Evolutionary conservation across 108 stramenopile genomes (phyloP), one percentile per base, ranked within the genome.

Genomic region (Fistulifera pelliculosa): DNA sequence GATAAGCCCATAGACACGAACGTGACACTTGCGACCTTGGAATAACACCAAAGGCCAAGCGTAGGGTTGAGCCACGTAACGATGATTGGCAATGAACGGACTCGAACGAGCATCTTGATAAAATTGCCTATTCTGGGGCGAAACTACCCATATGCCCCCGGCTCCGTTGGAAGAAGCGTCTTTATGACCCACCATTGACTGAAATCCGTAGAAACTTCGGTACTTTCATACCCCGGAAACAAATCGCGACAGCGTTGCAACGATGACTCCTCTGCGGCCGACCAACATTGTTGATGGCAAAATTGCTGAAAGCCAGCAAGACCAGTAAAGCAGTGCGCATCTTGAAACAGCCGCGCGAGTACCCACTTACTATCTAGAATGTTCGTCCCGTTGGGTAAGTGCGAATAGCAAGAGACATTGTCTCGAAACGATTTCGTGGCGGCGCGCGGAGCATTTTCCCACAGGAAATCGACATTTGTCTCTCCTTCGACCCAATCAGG

Each of bases 301-400:
- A 85, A 68, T 18, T 59, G 26, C 21, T 39, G 35, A 71, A 82
- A 70, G 49, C 84, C 70, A 19, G 52, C 56, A 1, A 49, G 16
- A 13, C 84, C 84, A 14, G 68, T 55, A 55, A 90, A 83, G 58
- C 81, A 83, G 45, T 85, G 81, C 0, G 47, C 47, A 40, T 49
- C 53, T 38, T 56, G 28, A 57, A 90, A 64, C 26, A 90, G 41
- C 39, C 81, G 62, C 15, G 79, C 81, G 44, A 90, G 47, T 14
- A 70, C 81, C 88, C 88, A 90, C 44, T 90, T 90, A 62, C 74
- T 71, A 64, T 90, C 88, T 31, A 90, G 41, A 14, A 85, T 65
- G 18, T 50, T 23, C 16, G 61, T 69, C n/a, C 88, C 88, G 54
- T 85, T 81, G 11, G 88, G 88, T 13, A 90, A 49, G 58, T 90